phyloP scores from a whole-genome alignment of 176 grass and related monocot genomes.

The Zea mays region DNA sequence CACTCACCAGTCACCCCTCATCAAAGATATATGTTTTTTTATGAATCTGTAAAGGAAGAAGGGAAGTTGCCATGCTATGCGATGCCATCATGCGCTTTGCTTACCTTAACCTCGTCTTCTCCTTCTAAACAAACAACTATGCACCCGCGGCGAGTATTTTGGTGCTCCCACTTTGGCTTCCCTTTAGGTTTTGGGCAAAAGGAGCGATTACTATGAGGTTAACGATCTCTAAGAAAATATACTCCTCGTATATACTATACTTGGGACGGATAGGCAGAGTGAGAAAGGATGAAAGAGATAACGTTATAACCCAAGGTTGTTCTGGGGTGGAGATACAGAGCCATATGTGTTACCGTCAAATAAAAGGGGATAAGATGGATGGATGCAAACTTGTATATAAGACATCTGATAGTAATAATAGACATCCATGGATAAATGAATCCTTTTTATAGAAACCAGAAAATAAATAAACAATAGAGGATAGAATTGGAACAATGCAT shows the following conservation, averaged over 20 bases:
- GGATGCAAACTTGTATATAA: slow-evolving; percentile 22
- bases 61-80: not conserved
- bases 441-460: too few relatives aligned
- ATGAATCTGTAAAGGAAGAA: slow-evolving; percentile 9
- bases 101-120: slow-evolving; percentile 26
- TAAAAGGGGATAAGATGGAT: slow-evolving; percentile 49
- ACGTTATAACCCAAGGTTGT: slow-evolving; percentile 50
- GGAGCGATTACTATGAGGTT: slow-evolving; percentile 48
- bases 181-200: slow-evolving; percentile 25
- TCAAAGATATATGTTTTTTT: not conserved
- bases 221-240: slow-evolving; percentile 24
- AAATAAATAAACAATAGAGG: too few relatives aligned
- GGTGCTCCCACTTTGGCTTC: slow-evolving; percentile 30
- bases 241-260: not conserved
- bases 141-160: slow-evolving; percentile 44
- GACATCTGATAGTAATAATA: slow-evolving; percentile 24
- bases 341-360: slow-evolving; percentile 57
- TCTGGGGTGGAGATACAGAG: slow-evolving; percentile 15
- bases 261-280: not conserved
- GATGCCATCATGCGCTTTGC: slow-evolving; percentile 33
- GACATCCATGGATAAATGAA: not conserved
- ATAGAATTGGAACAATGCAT: too few relatives aligned
- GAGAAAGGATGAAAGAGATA: slow-evolving; percentile 17
- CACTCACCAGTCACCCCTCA: not conserved
- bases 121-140: slow-evolving; percentile 22